Evolutionary conservation across 73 alveolate species (phyloP).

Genomic region (Tetrahymena elliotti): DNA sequence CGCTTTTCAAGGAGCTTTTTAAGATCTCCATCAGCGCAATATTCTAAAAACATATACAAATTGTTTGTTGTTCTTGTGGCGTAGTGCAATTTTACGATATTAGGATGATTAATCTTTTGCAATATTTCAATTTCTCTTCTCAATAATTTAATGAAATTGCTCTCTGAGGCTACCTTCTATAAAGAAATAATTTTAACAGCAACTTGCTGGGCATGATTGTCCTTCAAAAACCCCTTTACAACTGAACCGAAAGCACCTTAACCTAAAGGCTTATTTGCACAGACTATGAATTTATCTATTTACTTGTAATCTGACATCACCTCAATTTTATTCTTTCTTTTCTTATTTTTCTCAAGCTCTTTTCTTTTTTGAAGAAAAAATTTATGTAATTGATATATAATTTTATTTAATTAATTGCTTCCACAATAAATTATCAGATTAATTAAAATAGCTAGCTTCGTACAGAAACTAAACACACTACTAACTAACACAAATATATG

Average conservation of each 20-base stretch:
- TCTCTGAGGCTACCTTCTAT: conserved; percentile 14
- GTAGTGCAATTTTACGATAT: conserved; percentile 19
- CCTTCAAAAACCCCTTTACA: conserved; percentile 10
- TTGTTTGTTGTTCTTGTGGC: conserved; percentile 41
- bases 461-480: no score
- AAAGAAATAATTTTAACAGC: conserved; percentile 30
- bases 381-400: not conserved
- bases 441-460: no score
- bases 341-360: not conserved
- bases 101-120: not conserved
- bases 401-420: no score
- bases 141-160: conserved; percentile 18
- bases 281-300: not conserved
- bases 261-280: conserved; percentile 25
- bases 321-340: not conserved
- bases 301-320: not conserved
- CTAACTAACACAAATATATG: no score
- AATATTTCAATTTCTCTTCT: conserved; percentile 29
- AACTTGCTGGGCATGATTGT: conserved; percentile 12
- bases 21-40: conserved; percentile 37
- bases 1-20: conserved; percentile 6
- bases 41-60: conserved; percentile 39
- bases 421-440: not conserved
- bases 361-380: not conserved
- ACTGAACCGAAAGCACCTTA: conserved; percentile 39